Percentiles rank a stretch among this genome's conserved stretches.
Conservation (phyloP, 2,329 filamentous ascomycete species). For the Scorias spongiosa region DNA sequence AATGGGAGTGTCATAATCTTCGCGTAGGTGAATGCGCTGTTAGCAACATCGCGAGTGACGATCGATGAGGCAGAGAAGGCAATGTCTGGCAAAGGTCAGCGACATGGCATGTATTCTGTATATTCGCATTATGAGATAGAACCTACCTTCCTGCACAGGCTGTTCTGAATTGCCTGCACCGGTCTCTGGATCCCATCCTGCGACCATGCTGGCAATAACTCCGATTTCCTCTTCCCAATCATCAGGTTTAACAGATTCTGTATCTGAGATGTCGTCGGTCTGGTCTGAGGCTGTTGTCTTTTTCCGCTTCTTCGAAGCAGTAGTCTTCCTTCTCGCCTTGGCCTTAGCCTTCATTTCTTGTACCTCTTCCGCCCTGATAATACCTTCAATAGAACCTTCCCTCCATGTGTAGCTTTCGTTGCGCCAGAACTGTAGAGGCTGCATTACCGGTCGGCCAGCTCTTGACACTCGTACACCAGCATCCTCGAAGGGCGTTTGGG, state of each 20-base stretch:
- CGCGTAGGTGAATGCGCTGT: constrained; percentile 68
- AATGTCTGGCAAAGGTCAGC: constrained; percentile 30
- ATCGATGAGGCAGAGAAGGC: constrained; percentile 45
- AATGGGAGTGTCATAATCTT: constrained; percentile 76
- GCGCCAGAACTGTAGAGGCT: constrained; percentile 72
- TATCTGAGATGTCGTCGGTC: constrained; percentile 27
- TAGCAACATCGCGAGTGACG: constrained; percentile 41
- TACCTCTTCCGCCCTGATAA: constrained; percentile 58
- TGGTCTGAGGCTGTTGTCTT: constrained; percentile 16
- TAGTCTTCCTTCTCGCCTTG: constrained; percentile 18
- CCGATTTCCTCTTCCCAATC: constrained; percentile 59
- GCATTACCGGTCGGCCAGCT: constrained; percentile 63
- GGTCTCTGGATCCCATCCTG: constrained; percentile 34
- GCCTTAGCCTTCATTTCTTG: constrained; percentile 16
- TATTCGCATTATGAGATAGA: not conserved
- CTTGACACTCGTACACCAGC: constrained; percentile 48
- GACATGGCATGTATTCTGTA: too few relatives aligned
- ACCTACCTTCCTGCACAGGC: constrained; percentile 26
- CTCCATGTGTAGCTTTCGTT: constrained; percentile 63
- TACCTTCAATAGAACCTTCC: constrained; percentile 56
- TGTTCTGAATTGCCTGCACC: constrained; percentile 19
- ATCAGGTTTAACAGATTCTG: constrained; percentile 42
- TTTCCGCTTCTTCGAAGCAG: constrained; percentile 19
- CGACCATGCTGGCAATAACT: constrained; percentile 46
- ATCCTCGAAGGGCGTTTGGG: constrained; percentile 28